Evolutionary conservation across 1,139 yeast species (phyloP).

Genomic region (Kurtzmaniella quercitrusa): DNA sequence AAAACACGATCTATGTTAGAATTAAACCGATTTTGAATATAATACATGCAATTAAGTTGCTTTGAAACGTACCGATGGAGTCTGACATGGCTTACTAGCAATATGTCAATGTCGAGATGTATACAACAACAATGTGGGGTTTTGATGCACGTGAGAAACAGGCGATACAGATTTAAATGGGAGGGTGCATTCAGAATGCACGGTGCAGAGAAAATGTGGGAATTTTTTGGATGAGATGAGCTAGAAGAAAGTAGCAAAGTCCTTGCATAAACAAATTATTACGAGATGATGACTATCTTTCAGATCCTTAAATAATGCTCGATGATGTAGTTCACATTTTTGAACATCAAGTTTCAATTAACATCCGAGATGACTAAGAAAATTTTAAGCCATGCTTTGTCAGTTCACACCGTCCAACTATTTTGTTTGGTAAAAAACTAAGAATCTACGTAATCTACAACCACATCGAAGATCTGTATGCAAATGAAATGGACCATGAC

Average conservation of each 20-base stretch:
- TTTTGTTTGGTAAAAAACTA: neutral
- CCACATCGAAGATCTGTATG: slow-evolving; percentile 18
- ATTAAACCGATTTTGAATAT: neutral
- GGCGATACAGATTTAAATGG: too few relatives aligned
- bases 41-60: neutral
- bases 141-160: neutral
- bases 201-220: neutral
- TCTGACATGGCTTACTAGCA: slow-evolving; percentile 33
- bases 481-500: slow-evolving; percentile 66
- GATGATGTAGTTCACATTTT: too few relatives aligned
- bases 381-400: too few relatives aligned
- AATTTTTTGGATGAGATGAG: neutral
- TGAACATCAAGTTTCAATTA: too few relatives aligned
- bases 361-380: too few relatives aligned
- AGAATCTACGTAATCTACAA: neutral
- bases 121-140: slow-evolving; percentile 3
- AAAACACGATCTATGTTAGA: slow-evolving; percentile 60
- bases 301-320: too few relatives aligned
- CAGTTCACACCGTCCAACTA: too few relatives aligned
- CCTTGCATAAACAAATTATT: too few relatives aligned
- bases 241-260: neutral
- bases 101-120: neutral
- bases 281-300: too few relatives aligned
- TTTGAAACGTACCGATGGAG: slow-evolving; percentile 37
- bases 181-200: neutral